Evolutionary conservation across 1,284 basidiomycete genomes (phyloP).

Genomic region (Sanghuangporus weigelae): DNA sequence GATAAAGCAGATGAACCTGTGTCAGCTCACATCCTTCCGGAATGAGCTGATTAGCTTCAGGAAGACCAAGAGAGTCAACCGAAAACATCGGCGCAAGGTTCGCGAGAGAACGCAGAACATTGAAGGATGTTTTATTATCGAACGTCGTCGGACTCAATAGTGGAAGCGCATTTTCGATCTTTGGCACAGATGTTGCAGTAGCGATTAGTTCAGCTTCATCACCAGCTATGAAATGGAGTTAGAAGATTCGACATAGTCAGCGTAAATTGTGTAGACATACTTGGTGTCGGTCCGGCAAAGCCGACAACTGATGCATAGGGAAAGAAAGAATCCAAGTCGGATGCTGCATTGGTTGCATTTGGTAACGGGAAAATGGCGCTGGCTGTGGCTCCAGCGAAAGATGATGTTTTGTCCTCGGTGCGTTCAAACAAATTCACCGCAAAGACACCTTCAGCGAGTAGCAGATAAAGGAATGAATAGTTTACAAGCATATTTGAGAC

Average conservation of each 20-base stretch:
- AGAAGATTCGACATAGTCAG: neutral
- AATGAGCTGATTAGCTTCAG: constrained; percentile 40
- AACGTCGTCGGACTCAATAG: constrained; percentile 34
- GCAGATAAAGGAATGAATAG: neutral
- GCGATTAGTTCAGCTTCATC: constrained; percentile 42
- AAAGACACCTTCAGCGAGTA: neutral
- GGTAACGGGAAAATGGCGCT: constrained; percentile 29
- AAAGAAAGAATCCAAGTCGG: constrained; percentile 29
- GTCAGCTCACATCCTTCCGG: constrained; percentile 46
- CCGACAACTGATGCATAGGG: constrained; percentile 40
- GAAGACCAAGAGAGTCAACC: constrained; percentile 49
- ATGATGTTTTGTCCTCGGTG: constrained; percentile 22
- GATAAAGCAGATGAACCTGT: constrained; percentile 51
- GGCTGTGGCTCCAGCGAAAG: constrained; percentile 32
- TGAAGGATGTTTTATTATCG: constrained; percentile 33
- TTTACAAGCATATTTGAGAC: neutral
- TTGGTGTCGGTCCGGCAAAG: constrained; percentile 40
- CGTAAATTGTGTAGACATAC: constrained; percentile 21
- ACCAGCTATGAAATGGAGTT: constrained; percentile 31
- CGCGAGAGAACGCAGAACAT: constrained; percentile 46
- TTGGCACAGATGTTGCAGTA: constrained; percentile 38
- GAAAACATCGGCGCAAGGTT: constrained; percentile 57
- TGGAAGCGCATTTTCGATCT: constrained; percentile 33
- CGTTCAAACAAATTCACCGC: neutral
- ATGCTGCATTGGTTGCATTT: constrained; percentile 26